These are phyloP conservation scores for Saksenaea vasiformis DNA, from an alignment of 371 early-diverging fungal genomes.

Conservation along the genomic window DNA sequence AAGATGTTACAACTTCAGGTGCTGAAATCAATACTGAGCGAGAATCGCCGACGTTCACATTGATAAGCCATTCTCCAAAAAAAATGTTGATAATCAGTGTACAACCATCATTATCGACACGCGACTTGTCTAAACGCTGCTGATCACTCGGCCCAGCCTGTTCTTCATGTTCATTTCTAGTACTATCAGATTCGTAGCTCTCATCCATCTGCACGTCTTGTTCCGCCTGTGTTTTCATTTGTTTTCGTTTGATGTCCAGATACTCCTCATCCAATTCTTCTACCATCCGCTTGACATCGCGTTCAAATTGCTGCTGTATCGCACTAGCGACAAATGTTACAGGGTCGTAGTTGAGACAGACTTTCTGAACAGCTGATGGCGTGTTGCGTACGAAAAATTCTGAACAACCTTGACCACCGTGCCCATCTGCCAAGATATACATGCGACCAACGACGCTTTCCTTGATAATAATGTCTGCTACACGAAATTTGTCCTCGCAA, in stretches of 20 bases:
- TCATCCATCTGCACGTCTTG: background rate
- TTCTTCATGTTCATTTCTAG: background rate
- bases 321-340: constrained; percentile 30
- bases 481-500: constrained; percentile 66
- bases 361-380: constrained; percentile 49
- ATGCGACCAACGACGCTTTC: constrained; percentile 45
- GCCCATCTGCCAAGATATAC: constrained; percentile 66
- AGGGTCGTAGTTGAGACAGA: constrained; percentile 51
- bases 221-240: constrained; percentile 25
- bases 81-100: constrained; percentile 77
- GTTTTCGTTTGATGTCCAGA: constrained; percentile 52
- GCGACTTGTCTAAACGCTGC: background rate
- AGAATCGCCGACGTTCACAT: constrained; percentile 84
- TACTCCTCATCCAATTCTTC: constrained; percentile 57
- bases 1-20: constrained; percentile 31
- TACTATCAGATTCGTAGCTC: background rate
- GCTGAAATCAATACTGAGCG: constrained; percentile 66
- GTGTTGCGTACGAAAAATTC: constrained; percentile 61
- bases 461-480: constrained; percentile 47
- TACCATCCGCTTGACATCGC: constrained; percentile 53
- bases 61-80: constrained; percentile 73
- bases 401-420: constrained; percentile 68
- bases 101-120: constrained; percentile 79
- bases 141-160: background rate
- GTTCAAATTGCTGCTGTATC: constrained; percentile 48